Evolutionary conservation across 1,284 basidiomycete genomes (phyloP).

Genomic region (Sporisorium graminicola): DNA sequence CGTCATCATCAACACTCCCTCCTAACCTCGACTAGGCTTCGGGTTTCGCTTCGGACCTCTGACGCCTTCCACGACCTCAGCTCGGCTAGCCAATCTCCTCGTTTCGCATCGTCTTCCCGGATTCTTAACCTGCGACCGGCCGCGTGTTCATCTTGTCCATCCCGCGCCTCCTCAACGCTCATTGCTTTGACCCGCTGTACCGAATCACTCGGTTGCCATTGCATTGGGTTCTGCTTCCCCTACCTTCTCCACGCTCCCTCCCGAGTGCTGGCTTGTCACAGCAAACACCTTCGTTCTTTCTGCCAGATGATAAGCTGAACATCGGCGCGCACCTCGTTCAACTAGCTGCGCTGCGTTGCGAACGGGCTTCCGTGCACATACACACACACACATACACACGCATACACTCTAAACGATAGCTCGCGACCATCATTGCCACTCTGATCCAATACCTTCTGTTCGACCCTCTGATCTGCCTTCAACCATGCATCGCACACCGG

Average conservation of each 20-base stretch:
- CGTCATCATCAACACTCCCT: not conserved
- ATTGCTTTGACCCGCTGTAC: not conserved
- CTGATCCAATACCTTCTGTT: not conserved
- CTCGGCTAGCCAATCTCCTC: not conserved
- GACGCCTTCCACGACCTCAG: not conserved
- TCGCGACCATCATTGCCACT: not conserved
- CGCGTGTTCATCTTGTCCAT: not conserved
- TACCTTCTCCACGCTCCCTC: not conserved
- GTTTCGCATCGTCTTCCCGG: not conserved
- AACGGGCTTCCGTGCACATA: conserved; percentile 14
- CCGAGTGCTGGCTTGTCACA: not conserved
- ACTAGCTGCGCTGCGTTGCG: conserved; percentile 5
- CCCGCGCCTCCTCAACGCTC: not conserved
- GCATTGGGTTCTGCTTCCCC: not conserved
- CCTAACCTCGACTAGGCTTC: not conserved
- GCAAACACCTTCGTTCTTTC: not conserved
- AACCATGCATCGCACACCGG: conserved; percentile 15
- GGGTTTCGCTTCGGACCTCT: not conserved
- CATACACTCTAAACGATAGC: not conserved
- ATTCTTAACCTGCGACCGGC: not conserved
- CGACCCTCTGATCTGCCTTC: not conserved
- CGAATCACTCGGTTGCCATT: not conserved
- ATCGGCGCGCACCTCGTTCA: not conserved
- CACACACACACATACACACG: conserved; percentile 1
- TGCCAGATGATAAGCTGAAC: conserved; percentile 2